phyloP scores from a whole-genome alignment of 768 basidiomycete species.

The Rhizopogon salebrosus region DNA sequence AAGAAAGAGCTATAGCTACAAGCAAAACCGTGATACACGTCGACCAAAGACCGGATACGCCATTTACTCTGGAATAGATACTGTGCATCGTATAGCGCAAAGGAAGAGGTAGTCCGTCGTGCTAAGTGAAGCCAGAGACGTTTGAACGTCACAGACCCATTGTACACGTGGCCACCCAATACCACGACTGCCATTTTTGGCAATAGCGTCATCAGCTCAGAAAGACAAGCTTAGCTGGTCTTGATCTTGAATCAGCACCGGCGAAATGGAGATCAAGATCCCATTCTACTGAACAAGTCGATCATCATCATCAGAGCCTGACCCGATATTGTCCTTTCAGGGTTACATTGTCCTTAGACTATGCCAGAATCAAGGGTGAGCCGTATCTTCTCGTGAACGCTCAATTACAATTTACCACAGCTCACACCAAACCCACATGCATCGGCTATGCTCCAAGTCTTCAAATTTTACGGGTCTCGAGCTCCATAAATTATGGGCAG shows the following conservation, averaged over 20 bases:
- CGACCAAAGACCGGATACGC: constrained; percentile 66
- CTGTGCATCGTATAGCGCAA: constrained; percentile 51
- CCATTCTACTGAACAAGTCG: no score
- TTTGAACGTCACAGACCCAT: not conserved
- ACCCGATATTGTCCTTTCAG: no score
- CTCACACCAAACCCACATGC: no score
- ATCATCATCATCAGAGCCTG: no score
- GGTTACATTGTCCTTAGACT: no score
- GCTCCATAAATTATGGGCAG: not conserved
- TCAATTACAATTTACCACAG: no score
- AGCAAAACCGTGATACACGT: constrained; percentile 72
- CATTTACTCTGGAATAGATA: constrained; percentile 66
- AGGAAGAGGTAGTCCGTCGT: no score
- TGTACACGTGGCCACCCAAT: not conserved
- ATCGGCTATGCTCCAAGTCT: not conserved
- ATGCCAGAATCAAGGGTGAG: no score
- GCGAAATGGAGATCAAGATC: no score
- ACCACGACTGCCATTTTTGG: constrained; percentile 1
- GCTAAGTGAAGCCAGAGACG: not conserved
- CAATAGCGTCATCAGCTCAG: no score
- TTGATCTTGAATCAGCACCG: not conserved
- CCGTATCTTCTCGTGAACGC: no score
- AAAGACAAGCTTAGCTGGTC: no score
- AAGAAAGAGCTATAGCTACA: constrained; percentile 66
- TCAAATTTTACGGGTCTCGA: not conserved